phyloP scores from a whole-genome alignment of 495 filamentous ascomycete species.

The Penicillium flavigenum region DNA sequence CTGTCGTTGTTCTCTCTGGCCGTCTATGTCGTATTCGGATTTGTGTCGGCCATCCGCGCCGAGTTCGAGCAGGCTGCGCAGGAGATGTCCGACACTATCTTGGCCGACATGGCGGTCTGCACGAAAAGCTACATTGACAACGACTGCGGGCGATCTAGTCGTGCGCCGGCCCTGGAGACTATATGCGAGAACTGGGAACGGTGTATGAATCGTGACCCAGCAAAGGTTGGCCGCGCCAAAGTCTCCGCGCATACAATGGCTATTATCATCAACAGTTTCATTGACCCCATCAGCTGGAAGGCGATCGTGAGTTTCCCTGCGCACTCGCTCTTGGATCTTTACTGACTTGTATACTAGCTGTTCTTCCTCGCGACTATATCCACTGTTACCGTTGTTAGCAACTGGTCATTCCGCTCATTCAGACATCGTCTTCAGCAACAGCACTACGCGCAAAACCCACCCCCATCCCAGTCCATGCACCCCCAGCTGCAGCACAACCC shows the following conservation, averaged over 20 bases:
- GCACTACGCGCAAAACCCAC: conserved; percentile 29
- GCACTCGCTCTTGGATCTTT: not conserved
- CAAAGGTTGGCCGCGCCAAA: conserved; percentile 61
- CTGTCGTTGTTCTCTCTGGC: conserved; percentile 63
- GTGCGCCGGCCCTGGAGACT: conserved; percentile 69
- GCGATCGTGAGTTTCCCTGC: conserved; percentile 56
- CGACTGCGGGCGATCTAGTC: conserved; percentile 57
- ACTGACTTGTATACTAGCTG: conserved; percentile 30
- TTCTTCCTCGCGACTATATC: conserved; percentile 46
- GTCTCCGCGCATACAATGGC: conserved; percentile 77
- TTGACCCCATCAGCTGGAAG: conserved; percentile 72
- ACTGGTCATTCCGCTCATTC: conserved; percentile 50
- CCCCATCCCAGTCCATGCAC: conserved; percentile 26
- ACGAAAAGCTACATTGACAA: conserved; percentile 69
- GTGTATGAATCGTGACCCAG: conserved; percentile 80
- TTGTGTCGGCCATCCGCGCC: conserved; percentile 66
- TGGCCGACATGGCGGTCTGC: conserved; percentile 72
- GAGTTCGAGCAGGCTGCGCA: conserved; percentile 74
- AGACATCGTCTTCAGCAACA: conserved; percentile 39
- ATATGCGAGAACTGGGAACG: conserved; percentile 75
- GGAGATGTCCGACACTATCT: conserved; percentile 59
- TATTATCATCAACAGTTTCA: conserved; percentile 72
- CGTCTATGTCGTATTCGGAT: conserved; percentile 68
- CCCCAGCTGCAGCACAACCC: conserved; percentile 27
- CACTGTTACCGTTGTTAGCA: conserved; percentile 45